Percentiles rank a stretch among this genome's conserved stretches.
Evolutionary conservation across 2,329 filamentous ascomycete species (phyloP).

Genomic region (Dactylellina parvicollis): DNA sequence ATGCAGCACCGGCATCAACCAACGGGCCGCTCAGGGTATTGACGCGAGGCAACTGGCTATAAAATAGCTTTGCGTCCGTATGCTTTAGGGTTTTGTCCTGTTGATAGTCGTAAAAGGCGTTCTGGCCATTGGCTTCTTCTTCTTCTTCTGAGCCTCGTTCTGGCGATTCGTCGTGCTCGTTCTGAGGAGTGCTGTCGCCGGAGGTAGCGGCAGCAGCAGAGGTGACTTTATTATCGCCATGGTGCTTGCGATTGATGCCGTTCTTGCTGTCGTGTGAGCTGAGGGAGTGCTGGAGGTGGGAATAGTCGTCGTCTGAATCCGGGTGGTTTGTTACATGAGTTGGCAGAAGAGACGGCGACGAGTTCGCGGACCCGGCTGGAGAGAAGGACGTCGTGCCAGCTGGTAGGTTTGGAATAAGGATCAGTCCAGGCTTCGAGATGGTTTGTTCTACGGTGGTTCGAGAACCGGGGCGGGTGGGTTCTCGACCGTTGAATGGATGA

Average conservation of each 20-base stretch:
- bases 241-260: conserved; percentile 2
- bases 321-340: conserved; percentile 54
- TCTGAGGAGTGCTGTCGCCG: not conserved
- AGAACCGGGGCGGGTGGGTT: conserved; percentile 15
- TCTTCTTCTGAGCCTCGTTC: conserved; percentile 39
- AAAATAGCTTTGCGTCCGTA: conserved; percentile 93
- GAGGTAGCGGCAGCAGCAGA: not conserved
- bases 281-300: conserved; percentile 39
- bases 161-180: conserved; percentile 41
- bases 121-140: conserved; percentile 68
- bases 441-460: not conserved
- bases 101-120: conserved; percentile 91
- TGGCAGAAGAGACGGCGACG: conserved; percentile 50
- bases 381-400: conserved; percentile 53
- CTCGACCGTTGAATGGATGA: not conserved
- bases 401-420: conserved; percentile 13
- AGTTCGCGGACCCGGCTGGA: conserved; percentile 47
- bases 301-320: conserved; percentile 48
- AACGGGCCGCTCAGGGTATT: conserved; percentile 60
- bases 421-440: conserved; percentile 12
- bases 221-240: conserved; percentile 1
- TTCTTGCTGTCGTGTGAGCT: conserved; percentile 43
- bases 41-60: conserved; percentile 69
- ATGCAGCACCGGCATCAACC: conserved; percentile 23
- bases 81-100: conserved; percentile 95